A percentile compares a stretch with the other conserved stretches of the same genome.
Evolutionary conservation across 2,329 filamentous ascomycete species (phyloP).

Genomic region (Xylariales sp.): DNA sequence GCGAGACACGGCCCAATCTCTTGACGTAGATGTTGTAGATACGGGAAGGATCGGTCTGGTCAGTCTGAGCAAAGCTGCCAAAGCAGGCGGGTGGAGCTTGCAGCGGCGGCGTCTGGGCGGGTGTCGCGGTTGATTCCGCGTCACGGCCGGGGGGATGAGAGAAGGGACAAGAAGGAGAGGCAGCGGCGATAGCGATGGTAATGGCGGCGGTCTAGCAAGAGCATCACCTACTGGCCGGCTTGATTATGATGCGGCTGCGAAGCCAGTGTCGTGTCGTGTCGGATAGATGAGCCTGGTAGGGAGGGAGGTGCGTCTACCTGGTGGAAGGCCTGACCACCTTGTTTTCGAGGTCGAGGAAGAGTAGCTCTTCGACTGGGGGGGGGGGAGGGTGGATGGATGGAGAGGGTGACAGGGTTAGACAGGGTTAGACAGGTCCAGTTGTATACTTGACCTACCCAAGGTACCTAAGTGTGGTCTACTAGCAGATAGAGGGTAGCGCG

Average conservation of each 20-base stretch:
- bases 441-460: neutral
- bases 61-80: conserved; percentile 20
- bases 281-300: neutral
- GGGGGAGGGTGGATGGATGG: neutral
- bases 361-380: conserved; percentile 6
- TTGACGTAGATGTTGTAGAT: conserved; percentile 13
- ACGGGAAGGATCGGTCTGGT: conserved; percentile 23
- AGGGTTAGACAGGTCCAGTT: neutral
- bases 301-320: neutral
- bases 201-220: conserved; percentile 9
- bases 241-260: conserved; percentile 2
- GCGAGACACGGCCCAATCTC: conserved; percentile 10
- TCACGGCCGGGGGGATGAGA: conserved; percentile 19
- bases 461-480: neutral
- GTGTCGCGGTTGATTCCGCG: conserved; percentile 35
- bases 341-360: conserved; percentile 1
- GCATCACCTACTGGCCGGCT: conserved; percentile 21
- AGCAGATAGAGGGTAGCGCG: no score
- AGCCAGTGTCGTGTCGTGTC: neutral
- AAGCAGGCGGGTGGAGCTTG: conserved; percentile 34
- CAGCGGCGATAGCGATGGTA: conserved; percentile 1
- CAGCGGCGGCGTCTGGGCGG: conserved; percentile 31
- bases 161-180: conserved; percentile 14
- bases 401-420: conserved; percentile 8
- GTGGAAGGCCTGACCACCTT: conserved; percentile 19